Conservation (phyloP, 768 basidiomycete genomes). For the Trametes cinnabarina region DNA sequence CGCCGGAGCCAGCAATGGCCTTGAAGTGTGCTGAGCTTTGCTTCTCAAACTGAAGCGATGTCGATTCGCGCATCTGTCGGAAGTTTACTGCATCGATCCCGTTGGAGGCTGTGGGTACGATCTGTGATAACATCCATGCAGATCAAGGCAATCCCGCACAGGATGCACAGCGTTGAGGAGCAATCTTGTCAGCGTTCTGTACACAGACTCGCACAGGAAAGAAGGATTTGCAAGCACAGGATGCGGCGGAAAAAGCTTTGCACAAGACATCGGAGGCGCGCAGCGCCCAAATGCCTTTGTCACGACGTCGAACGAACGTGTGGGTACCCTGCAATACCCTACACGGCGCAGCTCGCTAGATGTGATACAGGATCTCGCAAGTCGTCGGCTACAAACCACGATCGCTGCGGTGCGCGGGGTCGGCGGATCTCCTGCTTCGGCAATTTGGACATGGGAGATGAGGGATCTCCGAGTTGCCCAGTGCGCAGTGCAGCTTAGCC, state of each 20-base stretch:
- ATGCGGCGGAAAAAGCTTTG: slow-evolving; percentile 13
- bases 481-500: slow-evolving; percentile 5
- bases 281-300: background rate
- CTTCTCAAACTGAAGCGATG: slow-evolving; percentile 81
- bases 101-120: slow-evolving; percentile 74
- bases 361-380: slow-evolving; percentile 5
- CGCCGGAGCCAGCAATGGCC: slow-evolving; percentile 35
- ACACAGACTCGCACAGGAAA: background rate
- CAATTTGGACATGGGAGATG: slow-evolving; percentile 4
- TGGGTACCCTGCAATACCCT: background rate
- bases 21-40: slow-evolving; percentile 30
- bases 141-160: background rate
- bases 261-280: background rate
- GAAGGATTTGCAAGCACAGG: slow-evolving; percentile 15
- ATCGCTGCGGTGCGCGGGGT: slow-evolving; percentile 6
- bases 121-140: slow-evolving; percentile 44
- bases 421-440: slow-evolving; percentile 15
- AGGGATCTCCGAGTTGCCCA: slow-evolving; percentile 17
- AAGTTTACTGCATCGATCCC: slow-evolving; percentile 86
- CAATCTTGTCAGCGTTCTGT: slow-evolving; percentile 22
- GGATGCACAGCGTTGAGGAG: slow-evolving; percentile 11
- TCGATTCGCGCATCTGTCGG: slow-evolving; percentile 86
- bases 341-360: slow-evolving; percentile 6
- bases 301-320: slow-evolving; percentile 1
- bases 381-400: slow-evolving; percentile 3